Conservation (phyloP, 495 filamentous ascomycete genomes). For the Talaromyces thailandensis region DNA sequence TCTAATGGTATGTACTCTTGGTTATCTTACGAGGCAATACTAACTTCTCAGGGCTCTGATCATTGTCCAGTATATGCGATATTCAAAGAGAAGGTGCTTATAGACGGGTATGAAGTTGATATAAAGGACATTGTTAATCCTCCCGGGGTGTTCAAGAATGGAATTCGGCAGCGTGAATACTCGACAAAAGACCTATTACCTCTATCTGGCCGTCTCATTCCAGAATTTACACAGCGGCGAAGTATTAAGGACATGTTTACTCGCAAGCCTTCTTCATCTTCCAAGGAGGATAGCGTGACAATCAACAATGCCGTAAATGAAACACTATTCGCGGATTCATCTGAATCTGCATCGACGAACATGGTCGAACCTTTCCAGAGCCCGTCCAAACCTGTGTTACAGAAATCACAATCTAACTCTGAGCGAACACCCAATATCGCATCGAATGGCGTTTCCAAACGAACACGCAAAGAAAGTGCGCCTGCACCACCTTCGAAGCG, state of each 20-base stretch:
- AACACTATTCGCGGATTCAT: neutral
- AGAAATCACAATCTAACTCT: neutral
- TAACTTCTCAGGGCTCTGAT: constrained; percentile 62
- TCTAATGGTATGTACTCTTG: constrained; percentile 50
- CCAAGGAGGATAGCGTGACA: neutral
- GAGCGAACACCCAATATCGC: neutral
- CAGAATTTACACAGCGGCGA: constrained; percentile 75
- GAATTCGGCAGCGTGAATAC: constrained; percentile 59
- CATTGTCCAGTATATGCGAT: constrained; percentile 88
- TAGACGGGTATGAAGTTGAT: constrained; percentile 39
- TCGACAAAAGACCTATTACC: constrained; percentile 56
- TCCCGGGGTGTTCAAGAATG: constrained; percentile 60
- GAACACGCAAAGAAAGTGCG: constrained; percentile 7
- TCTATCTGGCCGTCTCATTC: constrained; percentile 72
- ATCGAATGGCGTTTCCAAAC: constrained; percentile 2
- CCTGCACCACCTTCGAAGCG: constrained; percentile 28
- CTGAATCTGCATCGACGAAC: neutral
- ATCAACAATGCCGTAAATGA: neutral
- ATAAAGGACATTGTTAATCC: constrained; percentile 77
- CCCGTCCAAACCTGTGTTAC: neutral
- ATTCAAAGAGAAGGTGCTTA: constrained; percentile 53
- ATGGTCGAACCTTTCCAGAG: neutral
- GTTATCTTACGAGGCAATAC: constrained; percentile 8
- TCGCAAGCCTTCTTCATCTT: constrained; percentile 35
- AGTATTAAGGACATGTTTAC: constrained; percentile 92